Conservation (phyloP, 2,329 filamentous ascomycete species). For the Diaporthe capsici region DNA sequence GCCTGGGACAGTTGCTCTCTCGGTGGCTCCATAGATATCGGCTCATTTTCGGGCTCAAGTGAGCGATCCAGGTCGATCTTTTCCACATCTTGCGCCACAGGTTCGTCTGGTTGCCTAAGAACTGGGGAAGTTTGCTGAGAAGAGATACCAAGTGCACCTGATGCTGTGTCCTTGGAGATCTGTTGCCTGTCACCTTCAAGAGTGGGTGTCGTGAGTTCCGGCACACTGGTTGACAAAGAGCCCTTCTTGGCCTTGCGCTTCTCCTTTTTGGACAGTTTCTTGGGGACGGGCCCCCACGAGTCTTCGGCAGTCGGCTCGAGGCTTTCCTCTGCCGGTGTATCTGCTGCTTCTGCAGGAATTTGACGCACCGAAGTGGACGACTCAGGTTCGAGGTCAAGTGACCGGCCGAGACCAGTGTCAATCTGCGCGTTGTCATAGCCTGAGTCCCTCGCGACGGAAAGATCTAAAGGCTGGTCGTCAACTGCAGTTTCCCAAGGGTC, state of each 20-base stretch:
- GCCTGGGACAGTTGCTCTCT: not conserved
- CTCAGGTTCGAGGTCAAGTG: slow-evolving; percentile 29
- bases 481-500: not conserved
- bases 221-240: slow-evolving; percentile 17
- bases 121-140: not conserved
- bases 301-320: slow-evolving; percentile 41
- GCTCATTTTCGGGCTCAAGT: not conserved
- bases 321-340: slow-evolving; percentile 4
- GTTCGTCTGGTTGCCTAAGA: not conserved
- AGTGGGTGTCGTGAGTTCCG: slow-evolving; percentile 2
- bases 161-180: not conserved
- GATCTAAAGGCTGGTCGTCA: not conserved
- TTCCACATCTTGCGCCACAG: not conserved
- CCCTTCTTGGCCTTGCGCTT: slow-evolving; percentile 40
- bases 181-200: not conserved
- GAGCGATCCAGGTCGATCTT: slow-evolving; percentile 8
- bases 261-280: slow-evolving; percentile 51
- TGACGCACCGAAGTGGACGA: slow-evolving; percentile 33
- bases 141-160: not conserved
- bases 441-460: not conserved
- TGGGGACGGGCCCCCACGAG: slow-evolving; percentile 42
- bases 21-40: not conserved
- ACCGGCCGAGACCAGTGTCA: slow-evolving; percentile 38
- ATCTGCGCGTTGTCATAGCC: slow-evolving; percentile 41
- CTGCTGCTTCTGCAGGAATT: not conserved